Conservation (phyloP, 352 stramenopile genomes). For the Phytophthora ramorum region DNA sequence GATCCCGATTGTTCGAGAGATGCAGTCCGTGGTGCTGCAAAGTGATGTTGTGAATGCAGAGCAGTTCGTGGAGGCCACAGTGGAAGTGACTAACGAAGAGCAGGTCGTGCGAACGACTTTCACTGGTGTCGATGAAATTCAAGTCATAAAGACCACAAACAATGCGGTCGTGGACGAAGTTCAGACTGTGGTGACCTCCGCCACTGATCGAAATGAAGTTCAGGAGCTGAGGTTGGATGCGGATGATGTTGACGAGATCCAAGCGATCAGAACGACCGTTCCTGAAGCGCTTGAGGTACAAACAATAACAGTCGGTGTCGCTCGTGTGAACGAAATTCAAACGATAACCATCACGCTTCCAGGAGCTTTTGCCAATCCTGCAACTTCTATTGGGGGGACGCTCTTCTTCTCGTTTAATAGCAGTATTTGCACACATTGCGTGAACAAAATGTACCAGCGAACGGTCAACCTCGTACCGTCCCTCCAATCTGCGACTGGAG, state of each 20-base stretch:
- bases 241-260: constrained; percentile 93
- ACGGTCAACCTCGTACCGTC: constrained; percentile 32
- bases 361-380: constrained; percentile 54
- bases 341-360: constrained; percentile 80
- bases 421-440: constrained; percentile 75
- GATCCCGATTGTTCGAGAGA: constrained; percentile 91
- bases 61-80: constrained; percentile 93
- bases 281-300: constrained; percentile 89
- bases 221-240: constrained; percentile 84
- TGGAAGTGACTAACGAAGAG: constrained; percentile 96
- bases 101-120: constrained; percentile 94
- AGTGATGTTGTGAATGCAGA: constrained; percentile 92
- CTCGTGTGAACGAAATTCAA: constrained; percentile 83
- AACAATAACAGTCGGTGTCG: constrained; percentile 77
- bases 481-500: constrained; percentile 6
- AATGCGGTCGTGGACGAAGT: constrained; percentile 88
- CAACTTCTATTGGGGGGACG: constrained; percentile 52
- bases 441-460: constrained; percentile 56
- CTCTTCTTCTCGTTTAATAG: constrained; percentile 73
- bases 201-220: constrained; percentile 93
- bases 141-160: constrained; percentile 85
- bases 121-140: constrained; percentile 87
- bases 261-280: constrained; percentile 86
- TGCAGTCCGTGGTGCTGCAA: constrained; percentile 87
- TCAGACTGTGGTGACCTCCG: constrained; percentile 92